These are phyloP conservation scores for Xylaria sp. DNA, from an alignment of 495 filamentous ascomycete genomes.

Conservation along the genomic window DNA sequence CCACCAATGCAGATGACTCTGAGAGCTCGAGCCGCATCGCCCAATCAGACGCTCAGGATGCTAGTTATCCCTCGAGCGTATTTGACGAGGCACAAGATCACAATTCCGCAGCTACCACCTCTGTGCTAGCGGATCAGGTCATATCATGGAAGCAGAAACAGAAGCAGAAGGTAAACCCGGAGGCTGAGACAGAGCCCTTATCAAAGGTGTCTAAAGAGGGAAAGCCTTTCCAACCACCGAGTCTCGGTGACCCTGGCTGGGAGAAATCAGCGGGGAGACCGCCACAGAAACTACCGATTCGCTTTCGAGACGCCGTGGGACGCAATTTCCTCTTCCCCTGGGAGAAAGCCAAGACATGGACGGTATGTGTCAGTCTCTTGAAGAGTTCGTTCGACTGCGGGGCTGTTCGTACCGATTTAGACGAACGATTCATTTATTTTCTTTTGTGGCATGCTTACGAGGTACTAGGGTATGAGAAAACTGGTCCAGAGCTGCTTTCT, in stretches of 20 bases:
- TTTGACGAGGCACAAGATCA: slow-evolving; percentile 15
- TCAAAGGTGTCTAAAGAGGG: slow-evolving; percentile 9
- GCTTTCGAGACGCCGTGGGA: slow-evolving; percentile 71
- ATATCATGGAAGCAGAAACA: slow-evolving; percentile 27
- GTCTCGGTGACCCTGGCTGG: slow-evolving; percentile 22
- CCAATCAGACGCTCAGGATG: not conserved
- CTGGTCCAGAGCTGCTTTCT: slow-evolving; percentile 56
- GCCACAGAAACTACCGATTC: slow-evolving; percentile 59
- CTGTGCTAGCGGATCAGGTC: slow-evolving; percentile 17
- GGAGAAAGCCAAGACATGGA: slow-evolving; percentile 70
- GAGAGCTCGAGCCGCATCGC: not conserved
- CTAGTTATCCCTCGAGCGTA: slow-evolving; percentile 18
- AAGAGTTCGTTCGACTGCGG: not conserved
- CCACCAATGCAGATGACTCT: not conserved
- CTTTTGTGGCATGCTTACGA: slow-evolving; percentile 7
- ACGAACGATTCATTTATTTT: not conserved
- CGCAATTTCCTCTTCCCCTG: slow-evolving; percentile 70
- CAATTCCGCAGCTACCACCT: not conserved
- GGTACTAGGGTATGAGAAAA: slow-evolving; percentile 59
- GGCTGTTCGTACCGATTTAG: not conserved
- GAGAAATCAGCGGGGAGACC: slow-evolving; percentile 37
- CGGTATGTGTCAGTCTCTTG: slow-evolving; percentile 48
- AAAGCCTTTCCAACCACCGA: slow-evolving; percentile 2
- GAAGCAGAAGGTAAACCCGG: slow-evolving; percentile 30
- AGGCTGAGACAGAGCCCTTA: slow-evolving; percentile 17